A percentile compares a stretch with the other conserved stretches of the same genome.
Conservation (phyloP, 257 asterid species). For the Schizonepeta tenuifolia region DNA sequence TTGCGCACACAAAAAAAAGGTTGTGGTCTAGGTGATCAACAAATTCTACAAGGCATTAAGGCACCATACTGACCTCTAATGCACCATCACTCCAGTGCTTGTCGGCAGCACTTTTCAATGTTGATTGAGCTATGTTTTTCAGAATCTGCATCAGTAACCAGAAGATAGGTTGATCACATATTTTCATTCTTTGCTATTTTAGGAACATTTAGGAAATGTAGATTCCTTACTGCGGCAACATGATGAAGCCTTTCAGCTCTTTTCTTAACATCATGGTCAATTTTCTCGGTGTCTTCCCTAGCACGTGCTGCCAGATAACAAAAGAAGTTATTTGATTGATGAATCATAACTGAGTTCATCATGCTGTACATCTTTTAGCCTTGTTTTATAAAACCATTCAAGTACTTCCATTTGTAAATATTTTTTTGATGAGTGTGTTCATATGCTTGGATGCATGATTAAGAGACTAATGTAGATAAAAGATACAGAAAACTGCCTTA, state of each 20-base stretch:
- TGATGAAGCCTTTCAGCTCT: slow-evolving; percentile 89
- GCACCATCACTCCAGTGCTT: slow-evolving; percentile 98
- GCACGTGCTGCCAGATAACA: slow-evolving; percentile 71
- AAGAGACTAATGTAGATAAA: background rate
- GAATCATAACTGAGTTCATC: slow-evolving; percentile 24
- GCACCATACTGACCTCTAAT: slow-evolving; percentile 54
- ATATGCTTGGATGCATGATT: background rate
- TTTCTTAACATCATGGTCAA: slow-evolving; percentile 75
- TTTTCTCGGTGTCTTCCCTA: slow-evolving; percentile 84
- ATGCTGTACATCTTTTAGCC: slow-evolving; percentile 1
- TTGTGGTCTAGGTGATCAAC: background rate
- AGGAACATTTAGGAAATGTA: slow-evolving; percentile 25
- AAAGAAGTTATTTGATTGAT: slow-evolving; percentile 20
- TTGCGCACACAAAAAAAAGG: background rate
- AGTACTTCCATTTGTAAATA: background rate
- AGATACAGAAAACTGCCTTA: slow-evolving; percentile 2
- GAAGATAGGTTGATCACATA: background rate
- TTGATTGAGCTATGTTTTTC: slow-evolving; percentile 72
- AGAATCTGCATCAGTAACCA: slow-evolving; percentile 56
- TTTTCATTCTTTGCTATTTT: background rate
- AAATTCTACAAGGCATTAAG: slow-evolving; percentile 25
- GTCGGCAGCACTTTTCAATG: slow-evolving; percentile 84
- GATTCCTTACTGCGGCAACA: slow-evolving; percentile 70
- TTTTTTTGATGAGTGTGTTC: background rate
- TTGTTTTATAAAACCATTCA: slow-evolving; percentile 17